Conservation (phyloP, 78 protist species). For the Dictyostelium purpureum region DNA sequence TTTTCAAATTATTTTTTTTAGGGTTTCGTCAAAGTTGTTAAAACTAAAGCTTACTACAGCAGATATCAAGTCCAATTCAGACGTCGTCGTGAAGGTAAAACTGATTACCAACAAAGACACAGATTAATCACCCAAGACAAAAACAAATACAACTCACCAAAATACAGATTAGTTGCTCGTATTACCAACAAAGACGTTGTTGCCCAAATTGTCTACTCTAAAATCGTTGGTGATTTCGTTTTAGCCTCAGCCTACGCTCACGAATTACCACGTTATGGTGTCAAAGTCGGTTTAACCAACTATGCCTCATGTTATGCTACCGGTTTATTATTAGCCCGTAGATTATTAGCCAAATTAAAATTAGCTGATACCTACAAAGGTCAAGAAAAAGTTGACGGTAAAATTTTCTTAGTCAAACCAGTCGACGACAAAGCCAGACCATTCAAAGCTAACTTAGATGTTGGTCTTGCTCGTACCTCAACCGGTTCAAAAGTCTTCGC, state of each 20-base stretch:
- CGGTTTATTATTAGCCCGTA: slow-evolving; percentile 98
- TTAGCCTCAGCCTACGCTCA: slow-evolving; percentile 95
- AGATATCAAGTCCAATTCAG: slow-evolving; percentile 98
- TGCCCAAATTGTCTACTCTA: slow-evolving; percentile 95
- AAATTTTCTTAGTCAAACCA: slow-evolving; percentile 81
- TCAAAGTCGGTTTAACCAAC: slow-evolving; percentile 97
- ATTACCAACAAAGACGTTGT: slow-evolving; percentile 94
- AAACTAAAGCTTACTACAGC: slow-evolving; percentile 97
- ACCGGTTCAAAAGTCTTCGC: slow-evolving; percentile 95
- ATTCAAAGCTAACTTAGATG: slow-evolving; percentile 96
- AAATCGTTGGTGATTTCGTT: slow-evolving; percentile 94
- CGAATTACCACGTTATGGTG: slow-evolving; percentile 96
- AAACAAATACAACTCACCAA: slow-evolving; percentile 98
- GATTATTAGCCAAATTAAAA: slow-evolving; percentile 91
- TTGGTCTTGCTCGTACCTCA: slow-evolving; percentile 97
- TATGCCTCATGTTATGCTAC: slow-evolving; percentile 98
- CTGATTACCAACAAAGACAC: slow-evolving; percentile 98
- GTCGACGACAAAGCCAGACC: slow-evolving; percentile 92
- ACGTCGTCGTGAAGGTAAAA: slow-evolving; percentile 97
- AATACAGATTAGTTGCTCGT: slow-evolving; percentile 99
- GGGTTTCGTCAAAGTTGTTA: slow-evolving; percentile 96
- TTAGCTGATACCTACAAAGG: slow-evolving; percentile 94
- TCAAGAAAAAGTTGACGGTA: slow-evolving; percentile 84
- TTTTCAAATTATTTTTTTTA: no score
- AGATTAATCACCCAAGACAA: slow-evolving; percentile 95